Evolutionary conservation across 306 rosid genomes (phyloP), one percentile per base, ranked within the genome.

Genomic region (Cercis canadensis): DNA sequence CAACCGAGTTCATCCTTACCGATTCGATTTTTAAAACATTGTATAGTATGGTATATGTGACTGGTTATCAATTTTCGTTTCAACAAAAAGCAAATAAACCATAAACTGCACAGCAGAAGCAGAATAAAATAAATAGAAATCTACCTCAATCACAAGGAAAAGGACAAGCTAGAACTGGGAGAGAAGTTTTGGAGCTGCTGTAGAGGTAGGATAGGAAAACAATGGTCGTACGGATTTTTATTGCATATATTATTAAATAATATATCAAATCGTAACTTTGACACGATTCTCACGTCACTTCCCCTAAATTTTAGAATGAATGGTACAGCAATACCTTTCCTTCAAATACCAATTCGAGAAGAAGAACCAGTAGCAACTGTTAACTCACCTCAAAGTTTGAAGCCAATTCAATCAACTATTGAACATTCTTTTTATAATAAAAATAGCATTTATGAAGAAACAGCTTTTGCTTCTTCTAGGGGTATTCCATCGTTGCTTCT

Each of bases 271-370:
- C 51, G 55, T 18, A 72, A 33, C 71, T 54, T 45, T n/a, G 17
- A 67, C 36, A 69, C 37, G 75, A 81, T 65, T 76, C 78, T 41
- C 74, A 78, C 80, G 80, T 79, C 84, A 78, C 58, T 70, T 81
- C 78, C 63, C 66, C 45, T 31, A 69, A 73, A 77, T 69, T 78
- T 49, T 41, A 18, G 75, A 76, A 60, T 44, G 80, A 53, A 73
- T 57, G 50, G 85, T 84, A 8, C 6, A 5, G 10, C 43, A 37
- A 37, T 37, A 37, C 29, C 29, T 24, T 24, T 24, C 1, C 1
- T 24, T 24, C 29, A 24, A 24, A 3, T 24, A 24, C 29, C 14
- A 15, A 52, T 60, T 69, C 68, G 36, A 53, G 66, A 79, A 62
- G 29, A 59, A 34, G 2, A 55, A 11, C 8, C 41, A 64, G 31